Conservation (phyloP, 169 alveolate species). For the Plasmodium inui region DNA sequence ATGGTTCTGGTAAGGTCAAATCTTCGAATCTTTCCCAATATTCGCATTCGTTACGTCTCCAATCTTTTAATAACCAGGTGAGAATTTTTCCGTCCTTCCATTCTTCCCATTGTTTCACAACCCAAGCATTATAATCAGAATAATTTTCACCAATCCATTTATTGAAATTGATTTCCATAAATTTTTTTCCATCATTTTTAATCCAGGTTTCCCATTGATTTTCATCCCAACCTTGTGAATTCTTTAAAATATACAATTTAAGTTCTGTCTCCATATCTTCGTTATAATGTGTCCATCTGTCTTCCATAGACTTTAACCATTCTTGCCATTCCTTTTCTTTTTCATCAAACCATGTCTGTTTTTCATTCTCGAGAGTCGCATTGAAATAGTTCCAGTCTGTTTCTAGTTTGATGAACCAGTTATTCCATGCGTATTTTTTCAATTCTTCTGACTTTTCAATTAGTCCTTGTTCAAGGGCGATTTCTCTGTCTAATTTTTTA, state of each 20-base stretch:
- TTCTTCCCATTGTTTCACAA: constrained; percentile 6
- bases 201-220: constrained; percentile 23
- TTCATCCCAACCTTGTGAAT: constrained; percentile 11
- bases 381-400: constrained; percentile 15
- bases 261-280: neutral
- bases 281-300: constrained; percentile 23
- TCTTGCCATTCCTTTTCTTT: neutral
- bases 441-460: constrained; percentile 28
- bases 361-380: constrained; percentile 1
- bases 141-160: constrained; percentile 5
- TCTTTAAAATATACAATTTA: neutral
- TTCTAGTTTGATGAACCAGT: constrained; percentile 6
- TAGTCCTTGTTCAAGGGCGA: constrained; percentile 16
- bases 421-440: constrained; percentile 12
- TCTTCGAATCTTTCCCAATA: neutral
- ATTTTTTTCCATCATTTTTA: neutral
- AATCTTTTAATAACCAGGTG: constrained; percentile 22
- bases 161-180: neutral
- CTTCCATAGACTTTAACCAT: constrained; percentile 9
- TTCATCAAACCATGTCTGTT: neutral
- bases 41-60: constrained; percentile 36
- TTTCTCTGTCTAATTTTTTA: neutral
- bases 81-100: constrained; percentile 13
- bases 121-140: neutral
- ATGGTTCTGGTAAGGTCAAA: constrained; percentile 7